Base-by-base conservation (phyloP, 73 alveolate species). In the Diophrys appendiculata region DNA sequence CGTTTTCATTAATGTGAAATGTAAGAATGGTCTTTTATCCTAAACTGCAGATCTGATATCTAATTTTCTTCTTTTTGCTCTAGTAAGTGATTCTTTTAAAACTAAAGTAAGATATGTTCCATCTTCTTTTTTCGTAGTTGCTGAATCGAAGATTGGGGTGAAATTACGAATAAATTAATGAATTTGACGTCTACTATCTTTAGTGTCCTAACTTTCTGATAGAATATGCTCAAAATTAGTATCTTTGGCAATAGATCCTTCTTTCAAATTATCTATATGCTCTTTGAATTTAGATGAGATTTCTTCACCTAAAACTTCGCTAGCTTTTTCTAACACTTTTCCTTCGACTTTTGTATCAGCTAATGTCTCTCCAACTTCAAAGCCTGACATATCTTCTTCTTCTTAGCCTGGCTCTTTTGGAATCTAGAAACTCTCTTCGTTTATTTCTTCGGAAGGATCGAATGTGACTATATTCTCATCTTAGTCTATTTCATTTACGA, bases 401-500 rank as follows among this genome's bases (percentile, higher is more conserved):
- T 43, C 18, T 43, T 8, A 23, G 5, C 25, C 8, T 27, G 22
- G 14, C 3, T 2, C 54, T 32, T 27, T 70, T 55, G 67, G 34
- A 24, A 23, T 18, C 71, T 25, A 3, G 29, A 60, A 60, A 73
- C 29, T 43, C 68, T 27, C 53, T 69, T 22, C 60, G 31, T 69
- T 55, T 80, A 72, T 84, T 60, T 56, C 93, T 77, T 87, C 87
- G 78, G 73, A 84, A 29, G 82, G 89, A 2, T 76, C 43, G 70
- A 90, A 78, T 80, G 89, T 80, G 29, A 93, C 97, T 14, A 95
- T 94, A 55, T 92, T 82, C 68, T 97, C 97, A 33, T 86, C 82
- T 29, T 84, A 76, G 53, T 92, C 98, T 26, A 97, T 96, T 84
- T 97, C 99, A 74, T 95, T 93, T 31, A 97, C 99, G 30, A 95